A percentile compares a stretch with the other conserved stretches of the same genome.
phyloP scores from a whole-genome alignment of 1,139 yeast genomes.

The Debaryomyces singareniensis region DNA sequence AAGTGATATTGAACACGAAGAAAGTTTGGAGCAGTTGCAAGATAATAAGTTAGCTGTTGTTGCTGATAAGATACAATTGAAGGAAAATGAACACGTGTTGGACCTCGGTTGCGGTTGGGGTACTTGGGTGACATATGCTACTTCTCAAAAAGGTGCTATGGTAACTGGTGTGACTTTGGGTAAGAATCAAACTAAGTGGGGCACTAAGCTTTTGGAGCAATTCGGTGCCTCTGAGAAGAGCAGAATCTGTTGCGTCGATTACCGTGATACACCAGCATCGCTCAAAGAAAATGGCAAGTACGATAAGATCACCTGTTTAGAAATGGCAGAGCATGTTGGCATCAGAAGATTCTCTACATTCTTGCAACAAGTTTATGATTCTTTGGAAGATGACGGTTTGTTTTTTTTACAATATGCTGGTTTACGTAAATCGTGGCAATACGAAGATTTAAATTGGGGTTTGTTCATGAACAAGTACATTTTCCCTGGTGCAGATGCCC shows the following conservation, averaged over 20 bases:
- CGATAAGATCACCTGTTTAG: constrained; percentile 84
- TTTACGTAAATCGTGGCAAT: constrained; percentile 88
- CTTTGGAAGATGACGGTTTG: constrained; percentile 87
- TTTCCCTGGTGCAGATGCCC: constrained; percentile 97
- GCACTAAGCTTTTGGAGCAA: constrained; percentile 60
- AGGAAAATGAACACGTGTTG: constrained; percentile 66
- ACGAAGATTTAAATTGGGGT: constrained; percentile 92
- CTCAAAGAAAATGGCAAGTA: constrained; percentile 53
- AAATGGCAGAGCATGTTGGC: constrained; percentile 97
- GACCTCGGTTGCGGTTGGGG: constrained; percentile 98
- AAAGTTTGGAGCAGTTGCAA: constrained; percentile 79
- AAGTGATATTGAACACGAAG: constrained; percentile 63
- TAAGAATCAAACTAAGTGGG: constrained; percentile 88
- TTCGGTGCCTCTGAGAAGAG: constrained; percentile 76
- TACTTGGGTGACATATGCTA: constrained; percentile 79
- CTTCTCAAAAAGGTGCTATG: constrained; percentile 75
- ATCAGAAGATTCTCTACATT: constrained; percentile 75
- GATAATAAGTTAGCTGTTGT: constrained; percentile 86
- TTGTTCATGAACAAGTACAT: constrained; percentile 92
- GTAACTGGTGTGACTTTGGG: constrained; percentile 91
- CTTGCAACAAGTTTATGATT: constrained; percentile 72
- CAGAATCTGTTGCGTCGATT: constrained; percentile 74
- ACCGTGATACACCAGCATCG: constrained; percentile 85
- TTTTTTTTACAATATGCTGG: constrained; percentile 90
- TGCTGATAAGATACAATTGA: constrained; percentile 77